Percentiles rank a stretch among this genome's conserved stretches.
Conservation (phyloP, 2,329 filamentous ascomycete genomes). For the Boeremia lycopersici region DNA sequence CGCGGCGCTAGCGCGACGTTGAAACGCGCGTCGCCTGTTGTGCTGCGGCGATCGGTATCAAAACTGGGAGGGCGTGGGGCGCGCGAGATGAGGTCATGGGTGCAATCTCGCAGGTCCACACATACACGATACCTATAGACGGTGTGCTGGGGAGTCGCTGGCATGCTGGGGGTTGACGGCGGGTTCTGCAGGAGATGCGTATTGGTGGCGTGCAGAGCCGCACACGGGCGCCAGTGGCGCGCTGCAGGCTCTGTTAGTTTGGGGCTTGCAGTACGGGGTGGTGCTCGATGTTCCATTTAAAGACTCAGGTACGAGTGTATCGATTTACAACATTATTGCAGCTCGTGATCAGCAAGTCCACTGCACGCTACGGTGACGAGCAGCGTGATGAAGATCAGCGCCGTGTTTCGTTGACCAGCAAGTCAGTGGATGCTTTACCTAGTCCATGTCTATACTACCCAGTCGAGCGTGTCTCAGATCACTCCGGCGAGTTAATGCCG, state of each 20-base stretch:
- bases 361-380: not conserved
- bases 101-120: not conserved
- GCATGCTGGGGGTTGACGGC: too few relatives aligned
- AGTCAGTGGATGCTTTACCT: too few relatives aligned
- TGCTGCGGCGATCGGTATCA: constrained; percentile 21
- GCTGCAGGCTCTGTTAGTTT: constrained; percentile 12
- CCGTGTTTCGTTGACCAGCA: not conserved
- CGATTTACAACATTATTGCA: too few relatives aligned
- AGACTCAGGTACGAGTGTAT: too few relatives aligned
- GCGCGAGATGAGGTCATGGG: constrained; percentile 6
- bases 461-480: too few relatives aligned
- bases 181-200: too few relatives aligned
- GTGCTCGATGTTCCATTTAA: too few relatives aligned
- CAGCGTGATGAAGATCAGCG: constrained; percentile 5
- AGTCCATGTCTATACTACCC: too few relatives aligned
- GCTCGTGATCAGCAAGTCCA: not conserved
- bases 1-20: not conserved
- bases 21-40: constrained; percentile 25
- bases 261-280: too few relatives aligned
- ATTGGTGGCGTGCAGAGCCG: constrained; percentile 3
- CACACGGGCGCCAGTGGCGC: constrained; percentile 11
- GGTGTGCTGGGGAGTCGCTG: too few relatives aligned
- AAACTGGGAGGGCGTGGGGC: constrained; percentile 11
- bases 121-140: too few relatives aligned
- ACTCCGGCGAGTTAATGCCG: too few relatives aligned